phyloP scores from a whole-genome alignment of 257 asterid genomes.

The Solanum pimpinellifolium region DNA sequence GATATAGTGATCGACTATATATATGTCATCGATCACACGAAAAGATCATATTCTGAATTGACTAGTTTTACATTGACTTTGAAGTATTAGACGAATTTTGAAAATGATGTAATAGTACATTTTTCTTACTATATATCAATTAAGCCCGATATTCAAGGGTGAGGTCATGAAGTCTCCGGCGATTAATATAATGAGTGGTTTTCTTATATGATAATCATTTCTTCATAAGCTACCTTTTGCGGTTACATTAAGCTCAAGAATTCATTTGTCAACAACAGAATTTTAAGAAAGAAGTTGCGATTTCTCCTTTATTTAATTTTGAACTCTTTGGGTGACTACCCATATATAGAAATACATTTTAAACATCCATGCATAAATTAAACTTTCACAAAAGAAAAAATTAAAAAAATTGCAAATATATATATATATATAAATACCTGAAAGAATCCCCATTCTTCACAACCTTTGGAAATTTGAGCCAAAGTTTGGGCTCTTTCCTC shows the following conservation, averaged over 20 bases:
- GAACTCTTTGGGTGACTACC: not conserved
- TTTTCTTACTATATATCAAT: not conserved
- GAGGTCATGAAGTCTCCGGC: no score
- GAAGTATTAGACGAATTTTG: not conserved
- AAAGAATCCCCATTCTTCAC: constrained; percentile 61
- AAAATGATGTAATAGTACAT: not conserved
- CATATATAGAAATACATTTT: not conserved
- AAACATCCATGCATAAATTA: not conserved
- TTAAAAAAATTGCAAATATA: no score
- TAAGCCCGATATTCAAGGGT: not conserved
- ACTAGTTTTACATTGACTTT: not conserved
- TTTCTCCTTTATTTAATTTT: not conserved
- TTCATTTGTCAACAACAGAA: not conserved
- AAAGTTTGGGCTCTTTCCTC: constrained; percentile 38
- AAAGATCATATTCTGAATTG: no score
- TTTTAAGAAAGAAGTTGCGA: no score
- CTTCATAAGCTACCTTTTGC: no score
- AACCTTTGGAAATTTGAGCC: constrained; percentile 36
- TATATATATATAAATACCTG: constrained; percentile 19
- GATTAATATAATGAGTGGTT: not conserved
- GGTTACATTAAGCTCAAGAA: not conserved
- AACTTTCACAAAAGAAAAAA: not conserved
- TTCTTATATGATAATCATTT: not conserved
- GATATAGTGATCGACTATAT: no score
- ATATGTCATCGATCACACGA: not conserved